Evolutionary conservation across 441 rosid species (phyloP), one percentile per base, ranked within the genome.

Genomic region (Geranium incanum): DNA sequence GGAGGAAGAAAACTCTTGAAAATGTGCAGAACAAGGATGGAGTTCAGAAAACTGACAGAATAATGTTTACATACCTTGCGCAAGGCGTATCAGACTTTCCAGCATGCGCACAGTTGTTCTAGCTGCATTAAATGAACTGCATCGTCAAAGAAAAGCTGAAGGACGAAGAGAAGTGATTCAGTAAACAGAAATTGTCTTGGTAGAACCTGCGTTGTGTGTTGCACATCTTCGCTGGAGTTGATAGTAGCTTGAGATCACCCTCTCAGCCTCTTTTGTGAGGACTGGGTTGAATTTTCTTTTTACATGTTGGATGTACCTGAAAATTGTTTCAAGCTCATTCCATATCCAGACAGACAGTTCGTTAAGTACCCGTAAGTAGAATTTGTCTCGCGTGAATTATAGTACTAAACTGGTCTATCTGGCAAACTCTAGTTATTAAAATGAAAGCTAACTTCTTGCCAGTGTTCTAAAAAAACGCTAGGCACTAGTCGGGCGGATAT

Each of bases 31-130:
- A 38, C 9, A 5, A 21, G 21, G 39, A 16, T 37, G 52, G 33
- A 36, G n/a, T 13, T 33, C n/a, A 12, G 37, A 63, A 15, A 37
- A 60, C 50, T 3, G 33, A 70, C 74, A 70, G 18, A 18, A n/a
- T 48, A 68, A 15, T 4, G 3, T 13, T 18, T 73, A 66, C 73
- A 70, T 80, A 92, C 96, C 98, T 95, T 95, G 98, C 75, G 97
- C 97, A 21, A 95, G 82, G 80, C 97, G 93, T 69, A 92, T 90
- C 85, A 95, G 82, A 85, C 98, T 95, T 87, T 95, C 98, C 74
- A 95, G 78, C 99, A 95, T 95, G 71, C 96, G 91, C 79, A 92
- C 94, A 3, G 97, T 95, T 77, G 96, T 95, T 77, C 97, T 89
- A 43, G 97, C 99, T 95, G 84, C 79, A 81, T 72, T 66, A 38